phyloP scores from a whole-genome alignment of 2,329 filamentous ascomycete species.

The Trichophyton benhamiae region DNA sequence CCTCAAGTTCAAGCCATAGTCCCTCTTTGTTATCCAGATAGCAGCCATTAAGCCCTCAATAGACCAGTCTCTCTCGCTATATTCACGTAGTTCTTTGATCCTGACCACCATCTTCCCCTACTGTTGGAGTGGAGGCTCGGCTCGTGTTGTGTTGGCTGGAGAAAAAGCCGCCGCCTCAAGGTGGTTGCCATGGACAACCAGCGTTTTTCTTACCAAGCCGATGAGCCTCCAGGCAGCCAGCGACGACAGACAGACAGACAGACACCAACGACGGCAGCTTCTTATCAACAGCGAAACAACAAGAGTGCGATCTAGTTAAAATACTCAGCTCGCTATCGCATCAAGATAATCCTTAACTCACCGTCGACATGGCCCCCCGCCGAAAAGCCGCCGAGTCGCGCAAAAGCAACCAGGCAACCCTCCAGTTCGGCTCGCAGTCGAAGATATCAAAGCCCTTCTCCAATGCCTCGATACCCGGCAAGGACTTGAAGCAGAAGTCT shows the following conservation, averaged over 20 bases:
- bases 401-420: constrained; percentile 41
- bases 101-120: too few relatives aligned
- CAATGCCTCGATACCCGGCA: constrained; percentile 9
- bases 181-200: constrained; percentile 12
- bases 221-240: not conserved
- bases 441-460: constrained; percentile 46
- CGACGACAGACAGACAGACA: too few relatives aligned
- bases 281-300: too few relatives aligned
- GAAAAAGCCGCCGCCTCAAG: not conserved
- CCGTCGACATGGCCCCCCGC: constrained; percentile 29
- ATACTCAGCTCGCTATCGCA: not conserved
- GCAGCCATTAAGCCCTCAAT: not conserved
- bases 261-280: too few relatives aligned
- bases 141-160: not conserved
- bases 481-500: not conserved
- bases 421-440: constrained; percentile 48
- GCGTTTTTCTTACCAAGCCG: too few relatives aligned
- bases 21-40: not conserved
- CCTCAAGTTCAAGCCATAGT: constrained; percentile 7
- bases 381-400: constrained; percentile 28
- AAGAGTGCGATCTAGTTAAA: too few relatives aligned
- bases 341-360: not conserved
- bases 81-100: too few relatives aligned
- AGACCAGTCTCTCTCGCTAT: too few relatives aligned
- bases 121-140: not conserved